These are phyloP conservation scores for Boletus reticuloceps DNA, from an alignment of 768 basidiomycete species.

Conservation along the genomic window DNA sequence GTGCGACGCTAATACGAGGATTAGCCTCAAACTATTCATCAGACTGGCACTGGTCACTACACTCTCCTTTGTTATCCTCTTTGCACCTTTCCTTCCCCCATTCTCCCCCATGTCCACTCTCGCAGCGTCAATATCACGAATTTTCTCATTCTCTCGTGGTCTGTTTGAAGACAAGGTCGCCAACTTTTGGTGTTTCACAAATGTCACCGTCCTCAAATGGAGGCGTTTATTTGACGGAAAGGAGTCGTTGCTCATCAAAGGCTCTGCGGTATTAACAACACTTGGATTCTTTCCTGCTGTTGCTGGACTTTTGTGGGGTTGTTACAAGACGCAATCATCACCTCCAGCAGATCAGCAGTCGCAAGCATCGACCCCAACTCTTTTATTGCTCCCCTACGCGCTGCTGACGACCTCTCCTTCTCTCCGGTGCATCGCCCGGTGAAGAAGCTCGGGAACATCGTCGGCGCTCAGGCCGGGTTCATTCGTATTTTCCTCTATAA, in stretches of 20 bases:
- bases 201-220: slow-evolving; percentile 83
- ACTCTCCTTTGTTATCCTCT: slow-evolving; percentile 64
- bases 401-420: slow-evolving; percentile 74
- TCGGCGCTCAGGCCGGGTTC: slow-evolving; percentile 79
- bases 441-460: slow-evolving; percentile 59
- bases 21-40: slow-evolving; percentile 53
- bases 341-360: neutral
- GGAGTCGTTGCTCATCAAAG: slow-evolving; percentile 53
- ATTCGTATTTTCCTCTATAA: neutral
- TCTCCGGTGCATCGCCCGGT: slow-evolving; percentile 43
- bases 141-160: slow-evolving; percentile 90
- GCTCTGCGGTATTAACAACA: slow-evolving; percentile 65
- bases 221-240: slow-evolving; percentile 39
- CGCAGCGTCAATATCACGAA: slow-evolving; percentile 67
- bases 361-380: slow-evolving; percentile 45
- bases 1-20: neutral
- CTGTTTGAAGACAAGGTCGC: slow-evolving; percentile 96
- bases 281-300: slow-evolving; percentile 69
- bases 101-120: slow-evolving; percentile 51
- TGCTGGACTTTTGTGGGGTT: slow-evolving; percentile 40
- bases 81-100: slow-evolving; percentile 77
- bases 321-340: slow-evolving; percentile 29
- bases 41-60: slow-evolving; percentile 63
- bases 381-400: slow-evolving; percentile 75
- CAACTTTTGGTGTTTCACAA: slow-evolving; percentile 95